Base-by-base conservation (phyloP, 1,284 basidiomycete species). In the Spongiforma sp. region DNA sequence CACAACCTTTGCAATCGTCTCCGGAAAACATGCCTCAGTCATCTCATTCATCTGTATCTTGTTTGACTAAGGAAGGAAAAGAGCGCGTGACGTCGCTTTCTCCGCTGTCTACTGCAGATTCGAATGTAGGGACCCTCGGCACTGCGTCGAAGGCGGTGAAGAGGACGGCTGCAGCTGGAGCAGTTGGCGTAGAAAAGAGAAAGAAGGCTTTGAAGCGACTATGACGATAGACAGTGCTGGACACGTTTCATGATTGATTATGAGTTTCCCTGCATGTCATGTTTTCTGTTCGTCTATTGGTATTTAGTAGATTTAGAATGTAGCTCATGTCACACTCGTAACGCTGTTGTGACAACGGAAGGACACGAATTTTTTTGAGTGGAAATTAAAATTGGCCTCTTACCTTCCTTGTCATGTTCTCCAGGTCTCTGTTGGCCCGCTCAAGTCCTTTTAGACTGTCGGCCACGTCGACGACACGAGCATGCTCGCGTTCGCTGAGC, bases 191-290 rank as follows among this genome's bases (percentile, higher is more conserved):
- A 15, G 91, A 93, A 78, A 93, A 93, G 80, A 83, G 91, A 75
- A 93, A 93, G 84, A 94, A 93, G 82, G 93, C 91, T 15, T 77
- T 94, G 70, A 94, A 91, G 78, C 83, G 92, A 68, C 78, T 93
- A 76, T 93, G 71, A 79, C 19, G 32, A 53, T 54, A 50, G 57
- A 61, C 15, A 15, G 41, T 62, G 41, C 56, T 54, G 57, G 69
- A 54, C 59, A 53, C 34, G 19, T 61, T 53, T 60, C 8, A 60
- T 28, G 56, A 55, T 11, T 64, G 62, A n/a, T n/a, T 60, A 65
- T 30, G 26, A n/a, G n/a, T n/a, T n/a, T n/a, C 1, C 28, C 34
- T 36, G 58, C 30, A 28, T 57, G 37, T 65, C 58, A 26, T 57
- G 32, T 67, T 57, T 60, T 58, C 46, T 9, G 17, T 24, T 32